Evolutionary conservation across 2,329 filamentous ascomycete species (phyloP).

Genomic region (Nectriaceae sp.): DNA sequence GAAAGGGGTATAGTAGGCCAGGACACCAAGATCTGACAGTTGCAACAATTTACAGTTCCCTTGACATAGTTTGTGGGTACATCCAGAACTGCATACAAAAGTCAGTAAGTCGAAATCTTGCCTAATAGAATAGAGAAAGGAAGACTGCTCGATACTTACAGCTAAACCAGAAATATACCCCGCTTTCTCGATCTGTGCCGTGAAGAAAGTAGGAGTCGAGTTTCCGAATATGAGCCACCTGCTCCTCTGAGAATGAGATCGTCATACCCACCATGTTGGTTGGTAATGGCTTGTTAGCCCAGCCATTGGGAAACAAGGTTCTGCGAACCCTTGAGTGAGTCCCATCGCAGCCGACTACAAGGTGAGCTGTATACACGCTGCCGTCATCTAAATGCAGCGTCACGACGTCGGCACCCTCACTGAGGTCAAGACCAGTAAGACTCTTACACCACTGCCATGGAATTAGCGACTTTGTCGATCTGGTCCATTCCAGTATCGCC

Average conservation of each 20-base stretch:
- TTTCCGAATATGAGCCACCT: slow-evolving; percentile 43
- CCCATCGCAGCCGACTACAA: slow-evolving; percentile 55
- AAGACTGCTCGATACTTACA: too few relatives aligned
- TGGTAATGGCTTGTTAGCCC: slow-evolving; percentile 43
- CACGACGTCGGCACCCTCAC: slow-evolving; percentile 33
- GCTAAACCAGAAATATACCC: slow-evolving; percentile 55
- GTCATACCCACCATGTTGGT: slow-evolving; percentile 51
- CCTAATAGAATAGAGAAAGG: too few relatives aligned
- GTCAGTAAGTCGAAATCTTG: too few relatives aligned
- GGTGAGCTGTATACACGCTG: slow-evolving; percentile 38
- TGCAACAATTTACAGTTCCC: slow-evolving; percentile 38
- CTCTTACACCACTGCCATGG: too few relatives aligned
- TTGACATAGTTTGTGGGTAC: slow-evolving; percentile 44
- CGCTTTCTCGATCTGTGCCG: slow-evolving; percentile 51
- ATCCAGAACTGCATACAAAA: slow-evolving; percentile 43
- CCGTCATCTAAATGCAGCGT: slow-evolving; percentile 50
- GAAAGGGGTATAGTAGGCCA: slow-evolving; percentile 44
- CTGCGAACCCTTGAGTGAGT: slow-evolving; percentile 45
- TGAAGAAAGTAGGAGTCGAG: slow-evolving; percentile 59
- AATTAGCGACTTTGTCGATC: too few relatives aligned
- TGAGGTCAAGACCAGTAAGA: too few relatives aligned
- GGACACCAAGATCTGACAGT: slow-evolving; percentile 52
- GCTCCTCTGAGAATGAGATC: slow-evolving; percentile 39
- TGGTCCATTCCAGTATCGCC: too few relatives aligned
- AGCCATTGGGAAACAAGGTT: slow-evolving; percentile 35